Evolutionary conservation across 2,329 filamentous ascomycete genomes (phyloP).

Genomic region (Aspergillus ruber): DNA sequence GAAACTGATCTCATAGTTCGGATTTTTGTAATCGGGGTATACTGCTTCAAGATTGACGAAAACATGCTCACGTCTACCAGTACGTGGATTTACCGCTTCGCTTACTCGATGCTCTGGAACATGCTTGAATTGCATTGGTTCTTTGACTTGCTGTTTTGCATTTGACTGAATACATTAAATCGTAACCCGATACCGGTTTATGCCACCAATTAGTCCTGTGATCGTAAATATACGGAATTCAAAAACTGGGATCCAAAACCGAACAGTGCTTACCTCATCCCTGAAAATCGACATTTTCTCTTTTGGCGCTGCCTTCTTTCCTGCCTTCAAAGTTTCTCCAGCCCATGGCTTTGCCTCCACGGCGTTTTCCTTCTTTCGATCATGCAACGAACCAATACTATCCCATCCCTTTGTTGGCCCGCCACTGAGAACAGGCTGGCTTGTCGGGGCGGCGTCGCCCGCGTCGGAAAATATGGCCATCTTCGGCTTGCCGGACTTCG

Average conservation of each 20-base stretch:
- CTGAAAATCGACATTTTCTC: conserved; percentile 90
- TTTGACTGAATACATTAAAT: conserved; percentile 50
- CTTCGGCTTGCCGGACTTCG: conserved; percentile 69
- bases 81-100: conserved; percentile 74
- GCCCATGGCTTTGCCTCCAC: conserved; percentile 83
- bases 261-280: conserved; percentile 73
- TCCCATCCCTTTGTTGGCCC: conserved; percentile 73
- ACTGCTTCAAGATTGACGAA: conserved; percentile 80
- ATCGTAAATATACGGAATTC: conserved; percentile 70
- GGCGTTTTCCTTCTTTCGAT: conserved; percentile 90
- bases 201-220: conserved; percentile 85
- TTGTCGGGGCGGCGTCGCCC: conserved; percentile 54
- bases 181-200: conserved; percentile 32
- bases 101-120: conserved; percentile 69
- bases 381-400: conserved; percentile 75
- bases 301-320: conserved; percentile 68
- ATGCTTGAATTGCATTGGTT: conserved; percentile 44
- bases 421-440: conserved; percentile 46
- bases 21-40: conserved; percentile 69
- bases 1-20: conserved; percentile 73
- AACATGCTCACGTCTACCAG: conserved; percentile 75
- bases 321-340: conserved; percentile 82
- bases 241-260: conserved; percentile 30
- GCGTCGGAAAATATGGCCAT: conserved; percentile 86
- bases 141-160: conserved; percentile 32